Percentiles rank a stretch among this genome's conserved stretches.
Conservation (phyloP, 2,329 filamentous ascomycete species). For the Cladosporium sp. region DNA sequence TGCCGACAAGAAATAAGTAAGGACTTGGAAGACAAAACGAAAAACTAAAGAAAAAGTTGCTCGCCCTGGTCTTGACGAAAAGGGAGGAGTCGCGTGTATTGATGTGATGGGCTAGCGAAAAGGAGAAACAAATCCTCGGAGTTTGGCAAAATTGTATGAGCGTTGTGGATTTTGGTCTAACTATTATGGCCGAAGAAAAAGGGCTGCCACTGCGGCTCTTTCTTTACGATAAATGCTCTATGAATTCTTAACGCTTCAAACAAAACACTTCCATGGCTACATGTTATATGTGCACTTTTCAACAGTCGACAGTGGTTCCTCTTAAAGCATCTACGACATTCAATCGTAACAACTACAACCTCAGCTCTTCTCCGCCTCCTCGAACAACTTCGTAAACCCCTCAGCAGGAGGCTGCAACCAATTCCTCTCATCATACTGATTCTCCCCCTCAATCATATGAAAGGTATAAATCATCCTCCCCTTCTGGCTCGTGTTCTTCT, state of each 20-base stretch:
- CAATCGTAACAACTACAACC: background rate
- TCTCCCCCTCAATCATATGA: slow-evolving; percentile 83
- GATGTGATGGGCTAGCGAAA: slow-evolving; percentile 10
- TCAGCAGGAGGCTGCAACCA: slow-evolving; percentile 83
- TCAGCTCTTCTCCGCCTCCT: background rate
- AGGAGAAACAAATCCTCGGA: slow-evolving; percentile 6
- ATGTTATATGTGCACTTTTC: background rate
- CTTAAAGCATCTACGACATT: background rate
- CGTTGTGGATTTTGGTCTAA: background rate
- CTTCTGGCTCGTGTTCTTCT: slow-evolving; percentile 80
- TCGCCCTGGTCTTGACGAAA: too few relatives aligned
- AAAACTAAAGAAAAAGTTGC: background rate
- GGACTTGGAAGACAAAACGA: background rate
- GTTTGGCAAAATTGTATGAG: slow-evolving; percentile 11
- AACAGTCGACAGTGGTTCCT: background rate
- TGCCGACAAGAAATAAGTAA: slow-evolving; percentile 7
- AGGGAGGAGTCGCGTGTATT: background rate
- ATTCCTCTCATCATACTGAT: slow-evolving; percentile 77
- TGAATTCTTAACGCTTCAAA: slow-evolving; percentile 11
- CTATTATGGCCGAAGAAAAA: background rate
- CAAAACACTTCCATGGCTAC: background rate
- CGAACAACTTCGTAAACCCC: slow-evolving; percentile 55
- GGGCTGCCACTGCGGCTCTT: background rate
- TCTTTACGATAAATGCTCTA: slow-evolving; percentile 14
- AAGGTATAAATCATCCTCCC: slow-evolving; percentile 96